Evolutionary conservation across 2,329 filamentous ascomycete species (phyloP).

Genomic region (Blastomyces percursus): DNA sequence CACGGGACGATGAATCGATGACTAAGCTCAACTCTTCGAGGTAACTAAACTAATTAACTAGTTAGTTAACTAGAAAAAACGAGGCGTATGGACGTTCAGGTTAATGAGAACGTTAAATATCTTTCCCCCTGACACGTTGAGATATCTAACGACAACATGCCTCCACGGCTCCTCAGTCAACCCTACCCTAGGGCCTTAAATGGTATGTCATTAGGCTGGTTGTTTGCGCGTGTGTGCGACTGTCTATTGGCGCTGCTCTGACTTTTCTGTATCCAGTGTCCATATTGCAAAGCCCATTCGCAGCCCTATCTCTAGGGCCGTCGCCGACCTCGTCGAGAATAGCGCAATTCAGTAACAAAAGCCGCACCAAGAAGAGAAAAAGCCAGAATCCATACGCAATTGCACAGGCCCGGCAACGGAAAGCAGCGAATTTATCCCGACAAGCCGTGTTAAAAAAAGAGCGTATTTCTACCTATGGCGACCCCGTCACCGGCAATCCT

Average conservation of each 20-base stretch:
- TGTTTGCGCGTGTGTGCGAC: neutral
- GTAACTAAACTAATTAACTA: too few relatives aligned
- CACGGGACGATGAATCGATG: neutral
- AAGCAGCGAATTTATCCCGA: constrained; percentile 68
- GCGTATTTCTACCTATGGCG: constrained; percentile 54
- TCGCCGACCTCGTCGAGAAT: constrained; percentile 48
- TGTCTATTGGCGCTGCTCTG: neutral
- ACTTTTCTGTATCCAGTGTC: constrained; percentile 8
- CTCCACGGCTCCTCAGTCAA: constrained; percentile 53
- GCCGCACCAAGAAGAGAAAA: constrained; percentile 8
- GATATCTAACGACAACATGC: constrained; percentile 40
- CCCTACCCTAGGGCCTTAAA: constrained; percentile 50
- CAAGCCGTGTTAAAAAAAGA: constrained; percentile 57
- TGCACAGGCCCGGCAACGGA: constrained; percentile 71
- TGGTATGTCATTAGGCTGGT: constrained; percentile 38
- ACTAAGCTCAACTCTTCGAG: neutral
- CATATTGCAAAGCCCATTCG: constrained; percentile 33
- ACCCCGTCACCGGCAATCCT: constrained; percentile 64
- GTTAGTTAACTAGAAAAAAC: too few relatives aligned
- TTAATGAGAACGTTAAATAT: too few relatives aligned
- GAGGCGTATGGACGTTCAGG: neutral
- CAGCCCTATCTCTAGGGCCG: constrained; percentile 45
- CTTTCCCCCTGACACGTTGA: neutral
- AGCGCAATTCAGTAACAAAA: constrained; percentile 37
- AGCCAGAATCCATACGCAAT: constrained; percentile 64